Evolutionary conservation across 1,284 basidiomycete species (phyloP), one percentile per base, ranked within the genome.

Genomic region (Rhodotorula sp.): DNA sequence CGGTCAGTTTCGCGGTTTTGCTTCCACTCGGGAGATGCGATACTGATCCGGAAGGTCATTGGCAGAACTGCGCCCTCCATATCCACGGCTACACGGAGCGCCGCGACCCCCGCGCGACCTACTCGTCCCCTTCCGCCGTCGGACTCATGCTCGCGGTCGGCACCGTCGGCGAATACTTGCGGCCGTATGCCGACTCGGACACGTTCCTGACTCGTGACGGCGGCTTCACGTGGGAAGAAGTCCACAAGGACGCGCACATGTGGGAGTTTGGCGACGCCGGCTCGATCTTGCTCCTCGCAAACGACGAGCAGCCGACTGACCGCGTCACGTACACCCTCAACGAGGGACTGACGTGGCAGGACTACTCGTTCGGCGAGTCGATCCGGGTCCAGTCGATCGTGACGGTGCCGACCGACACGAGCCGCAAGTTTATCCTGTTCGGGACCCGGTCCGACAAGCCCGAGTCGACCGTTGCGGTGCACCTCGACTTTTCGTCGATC

Each of bases 191-290:
- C 4, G 90, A 97, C 56, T 89, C 89, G 73, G 95, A 98, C 81
- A 96, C 94, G 0, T 99, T 98, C 87, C 85, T 99, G 53, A 94
- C 91, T 58, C 90, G 95, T 4, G 93, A 99, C 78, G 96, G 89
- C 8, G 96, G 95, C 12, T 97, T 97, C 82, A 93, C 91, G 0
- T 99, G 95, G 95, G 88, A 96, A 79, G 95, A 99, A 82, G 90
- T 99, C 4, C 93, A 94, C 83, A 99, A 99, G 80, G 95, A 96
- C 77, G 95, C 96, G 0, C 91, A 98, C 79, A 85, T 96, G 64
- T 99, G 94, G 93, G 94, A 96, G 79, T 98, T 94, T 78, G 95
- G 95, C 49, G 96, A 99, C 82, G 95, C 93, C 3, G 95, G 96
- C 14, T 93, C 93, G 0, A 86, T 99, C 70, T 85, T 99, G 49